These are phyloP conservation scores for Elsinoe fawcettii DNA, from an alignment of 2,329 filamentous ascomycete genomes.

Conservation along the genomic window DNA sequence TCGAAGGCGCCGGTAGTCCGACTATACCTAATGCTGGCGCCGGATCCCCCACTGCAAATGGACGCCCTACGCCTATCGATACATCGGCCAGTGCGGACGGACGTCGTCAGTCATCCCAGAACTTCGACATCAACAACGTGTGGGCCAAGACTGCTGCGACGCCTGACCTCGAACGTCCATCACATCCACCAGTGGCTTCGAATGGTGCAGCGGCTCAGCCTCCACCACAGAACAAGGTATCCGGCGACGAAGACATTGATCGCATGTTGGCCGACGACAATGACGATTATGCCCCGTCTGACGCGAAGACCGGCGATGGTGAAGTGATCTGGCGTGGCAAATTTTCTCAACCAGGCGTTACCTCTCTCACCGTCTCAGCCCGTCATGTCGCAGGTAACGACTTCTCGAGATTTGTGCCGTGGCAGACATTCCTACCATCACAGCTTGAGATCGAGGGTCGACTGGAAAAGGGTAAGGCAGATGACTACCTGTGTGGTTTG, in stretches of 20 bases:
- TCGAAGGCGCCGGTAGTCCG: conserved; percentile 14
- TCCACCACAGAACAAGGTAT: conserved; percentile 47
- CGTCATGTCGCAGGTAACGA: conserved; percentile 80
- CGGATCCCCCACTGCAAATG: conserved; percentile 19
- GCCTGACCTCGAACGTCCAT: conserved; percentile 39
- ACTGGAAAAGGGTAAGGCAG: conserved; percentile 73
- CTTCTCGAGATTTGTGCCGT: conserved; percentile 57
- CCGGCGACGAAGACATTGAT: conserved; percentile 82
- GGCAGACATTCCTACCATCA: conserved; percentile 67
- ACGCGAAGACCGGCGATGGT: conserved; percentile 57
- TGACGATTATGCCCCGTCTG: conserved; percentile 73
- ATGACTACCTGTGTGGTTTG: conserved; percentile 83
- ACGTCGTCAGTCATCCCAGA: conserved; percentile 30
- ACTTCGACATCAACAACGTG: conserved; percentile 77
- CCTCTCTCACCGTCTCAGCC: conserved; percentile 53
- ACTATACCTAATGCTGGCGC: conserved; percentile 25
- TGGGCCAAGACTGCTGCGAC: conserved; percentile 59
- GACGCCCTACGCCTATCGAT: conserved; percentile 5
- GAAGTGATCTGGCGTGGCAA: conserved; percentile 71
- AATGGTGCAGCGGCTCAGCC: conserved; percentile 32
- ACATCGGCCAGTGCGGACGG: conserved; percentile 35
- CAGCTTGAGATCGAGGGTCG: conserved; percentile 66
- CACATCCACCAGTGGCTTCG: conserved; percentile 35
- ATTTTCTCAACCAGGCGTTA: conserved; percentile 36
- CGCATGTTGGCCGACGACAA: conserved; percentile 75